Percentiles rank a stretch among this genome's conserved stretches.
Conservation (phyloP, 805 yeast genomes). For the Isabelozyma rhagii region DNA sequence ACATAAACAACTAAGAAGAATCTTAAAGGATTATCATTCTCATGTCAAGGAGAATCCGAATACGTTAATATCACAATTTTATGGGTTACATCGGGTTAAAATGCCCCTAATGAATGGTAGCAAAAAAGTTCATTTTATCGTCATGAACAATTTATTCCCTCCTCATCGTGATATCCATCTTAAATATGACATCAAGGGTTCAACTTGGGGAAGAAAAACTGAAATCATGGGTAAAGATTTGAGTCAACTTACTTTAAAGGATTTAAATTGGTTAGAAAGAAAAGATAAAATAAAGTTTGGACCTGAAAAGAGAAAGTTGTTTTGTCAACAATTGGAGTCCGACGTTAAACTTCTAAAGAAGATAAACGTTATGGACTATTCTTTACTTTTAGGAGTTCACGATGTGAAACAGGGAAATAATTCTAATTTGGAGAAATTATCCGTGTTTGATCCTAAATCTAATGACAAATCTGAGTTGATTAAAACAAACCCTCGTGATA, state of each 20-base stretch:
- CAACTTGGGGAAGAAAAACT: conserved; percentile 76
- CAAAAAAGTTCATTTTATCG: conserved; percentile 85
- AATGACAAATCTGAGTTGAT: conserved; percentile 35
- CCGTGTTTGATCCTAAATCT: conserved; percentile 44
- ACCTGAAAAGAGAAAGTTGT: conserved; percentile 56
- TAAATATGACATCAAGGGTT: conserved; percentile 91
- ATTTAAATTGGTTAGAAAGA: conserved; percentile 79
- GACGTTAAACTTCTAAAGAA: conserved; percentile 74
- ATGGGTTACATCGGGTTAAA: conserved; percentile 91
- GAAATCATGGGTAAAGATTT: conserved; percentile 23
- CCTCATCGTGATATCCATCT: conserved; percentile 83
- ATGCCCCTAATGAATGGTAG: conserved; percentile 66
- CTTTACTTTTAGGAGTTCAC: conserved; percentile 83
- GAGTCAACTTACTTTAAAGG: conserved; percentile 63
- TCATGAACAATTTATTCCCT: conserved; percentile 96
- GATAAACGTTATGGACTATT: conserved; percentile 93
- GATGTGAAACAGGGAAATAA: conserved; percentile 62
- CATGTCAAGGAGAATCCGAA: conserved; percentile 84
- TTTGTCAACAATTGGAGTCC: conserved; percentile 65
- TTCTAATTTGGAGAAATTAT: conserved; percentile 30
- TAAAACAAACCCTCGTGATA: conserved; percentile 45
- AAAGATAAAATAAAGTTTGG: conserved; percentile 70
- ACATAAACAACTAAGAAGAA: conserved; percentile 74
- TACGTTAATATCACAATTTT: conserved; percentile 90
- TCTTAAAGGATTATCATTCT: conserved; percentile 70